phyloP scores from a whole-genome alignment of 2,329 filamentous ascomycete genomes.

The Knufia petricola region DNA sequence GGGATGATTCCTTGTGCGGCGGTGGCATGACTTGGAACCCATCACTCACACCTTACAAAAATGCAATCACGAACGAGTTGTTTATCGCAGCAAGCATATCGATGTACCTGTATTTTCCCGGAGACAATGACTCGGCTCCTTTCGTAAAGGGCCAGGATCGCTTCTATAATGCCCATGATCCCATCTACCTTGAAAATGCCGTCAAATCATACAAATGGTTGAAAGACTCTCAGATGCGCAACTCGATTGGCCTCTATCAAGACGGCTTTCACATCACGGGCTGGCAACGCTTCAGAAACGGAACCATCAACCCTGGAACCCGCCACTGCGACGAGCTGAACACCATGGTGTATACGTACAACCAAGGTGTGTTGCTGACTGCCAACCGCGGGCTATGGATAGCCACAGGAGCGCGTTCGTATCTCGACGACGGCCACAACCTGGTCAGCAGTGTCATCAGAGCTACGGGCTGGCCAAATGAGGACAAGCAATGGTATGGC shows the following conservation, averaged over 20 bases:
- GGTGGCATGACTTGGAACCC: conserved; percentile 93
- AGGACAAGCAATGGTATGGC: conserved; percentile 52
- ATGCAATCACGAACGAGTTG: conserved; percentile 89
- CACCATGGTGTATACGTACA: conserved; percentile 90
- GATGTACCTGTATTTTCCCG: conserved; percentile 86
- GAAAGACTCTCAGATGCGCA: conserved; percentile 67
- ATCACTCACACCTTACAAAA: conserved; percentile 74
- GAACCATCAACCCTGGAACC: conserved; percentile 51
- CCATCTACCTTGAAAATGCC: conserved; percentile 61
- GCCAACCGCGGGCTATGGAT: conserved; percentile 73
- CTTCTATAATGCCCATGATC: conserved; percentile 42
- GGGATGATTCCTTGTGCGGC: conserved; percentile 69
- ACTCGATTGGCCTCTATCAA: conserved; percentile 59
- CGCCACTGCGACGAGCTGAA: conserved; percentile 70
- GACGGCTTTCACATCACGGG: conserved; percentile 82
- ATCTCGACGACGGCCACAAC: conserved; percentile 68
- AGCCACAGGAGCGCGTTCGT: conserved; percentile 60
- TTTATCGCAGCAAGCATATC: conserved; percentile 73
- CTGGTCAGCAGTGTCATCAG: conserved; percentile 63
- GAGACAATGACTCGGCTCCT: conserved; percentile 63
- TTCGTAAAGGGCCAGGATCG: conserved; percentile 39
- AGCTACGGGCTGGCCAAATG: conserved; percentile 63
- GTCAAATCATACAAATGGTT: conserved; percentile 76
- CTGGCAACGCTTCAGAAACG: conserved; percentile 37
- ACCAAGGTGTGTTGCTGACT: conserved; percentile 82